Base-by-base conservation (phyloP, 1,284 basidiomycete genomes). In the Thelephora terrestris region DNA sequence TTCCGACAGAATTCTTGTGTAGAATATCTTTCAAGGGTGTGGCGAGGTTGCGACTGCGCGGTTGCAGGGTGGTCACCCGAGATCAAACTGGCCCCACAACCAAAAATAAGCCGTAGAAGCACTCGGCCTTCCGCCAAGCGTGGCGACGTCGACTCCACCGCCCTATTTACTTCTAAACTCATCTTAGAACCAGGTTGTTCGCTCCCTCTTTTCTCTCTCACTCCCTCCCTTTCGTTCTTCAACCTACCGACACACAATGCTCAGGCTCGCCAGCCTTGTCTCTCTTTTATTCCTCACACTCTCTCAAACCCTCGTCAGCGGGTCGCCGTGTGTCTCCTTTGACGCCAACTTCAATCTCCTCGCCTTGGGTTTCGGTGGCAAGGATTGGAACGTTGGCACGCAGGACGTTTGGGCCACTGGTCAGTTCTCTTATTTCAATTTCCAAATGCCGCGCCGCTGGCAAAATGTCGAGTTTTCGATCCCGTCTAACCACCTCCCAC, bases 381-480 rank as follows among this genome's bases (percentile, higher is more conserved):
- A 85, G 60, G 85, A 89, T 61, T 87, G 78, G 67, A 76, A 73
- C 56, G 80, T 81, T 50, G 81, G 85, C 23, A 68, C 75, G 2
- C 76, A 82, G 60, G 70, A 71, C 56, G 67, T 71, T 2, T 89
- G 86, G 85, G 61, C 67, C 7, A 74, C 71, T 52, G 77, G 81
- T 81, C 50, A 55, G 70, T 54, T 23, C 38, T 34, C 43, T 34
- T 44, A 36, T 16, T 27, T 42, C 39, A 4, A 39, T 18, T 16
- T 7, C 16, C 21, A 37, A 2, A n/a, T n/a, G n/a, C 25, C 5
- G 25, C 25, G 25, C 25, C 4, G 25, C 5, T 9, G 29, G 29
- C 3, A 5, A 32, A 32, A 32, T 32, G 29, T 32, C 12, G 14
- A 10, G 14, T 27, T 40, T 16, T 9, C 38, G 16, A 20, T 18